These are phyloP conservation scores for Phytomonas francai DNA, from an alignment of 208 protist genomes.

Conservation along the genomic window DNA sequence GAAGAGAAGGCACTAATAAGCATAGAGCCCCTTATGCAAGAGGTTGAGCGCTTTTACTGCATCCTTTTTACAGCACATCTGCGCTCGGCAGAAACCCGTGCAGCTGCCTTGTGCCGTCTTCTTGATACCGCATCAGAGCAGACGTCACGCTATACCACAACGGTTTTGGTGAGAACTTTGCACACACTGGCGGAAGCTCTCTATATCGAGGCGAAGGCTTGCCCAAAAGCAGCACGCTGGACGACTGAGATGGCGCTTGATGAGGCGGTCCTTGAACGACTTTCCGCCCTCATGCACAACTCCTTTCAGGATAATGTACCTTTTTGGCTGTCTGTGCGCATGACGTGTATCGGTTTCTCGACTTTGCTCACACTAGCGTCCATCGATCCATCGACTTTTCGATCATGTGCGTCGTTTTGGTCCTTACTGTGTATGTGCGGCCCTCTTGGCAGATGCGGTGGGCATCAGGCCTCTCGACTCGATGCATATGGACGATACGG, in stretches of 20 bases:
- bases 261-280: conserved; percentile 20
- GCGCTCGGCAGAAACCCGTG: conserved; percentile 16
- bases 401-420: conserved; percentile 36
- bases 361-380: conserved; percentile 52
- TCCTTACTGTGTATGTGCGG: conserved; percentile 64
- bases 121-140: conserved; percentile 24
- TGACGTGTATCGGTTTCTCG: conserved; percentile 56
- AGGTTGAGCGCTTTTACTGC: conserved; percentile 72
- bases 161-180: conserved; percentile 47
- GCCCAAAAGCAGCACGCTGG: conserved; percentile 14
- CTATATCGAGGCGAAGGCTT: conserved; percentile 9
- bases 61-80: conserved; percentile 28
- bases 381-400: conserved; percentile 22
- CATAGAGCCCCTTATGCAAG: conserved; percentile 34
- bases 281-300: conserved; percentile 43
- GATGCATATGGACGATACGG: conserved; percentile 43
- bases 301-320: conserved; percentile 70
- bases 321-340: conserved; percentile 78
- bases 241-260: conserved; percentile 21
- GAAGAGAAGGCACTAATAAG: conserved; percentile 37
- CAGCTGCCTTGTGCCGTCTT: conserved; percentile 35
- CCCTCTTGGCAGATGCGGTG: conserved; percentile 58
- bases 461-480: conserved; percentile 26
- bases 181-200: conserved; percentile 33
- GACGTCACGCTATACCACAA: conserved; percentile 45